Percentiles rank a stretch among this genome's conserved stretches.
phyloP scores from a whole-genome alignment of 805 yeast genomes.

The Wickerhamomyces hampshirensis region DNA sequence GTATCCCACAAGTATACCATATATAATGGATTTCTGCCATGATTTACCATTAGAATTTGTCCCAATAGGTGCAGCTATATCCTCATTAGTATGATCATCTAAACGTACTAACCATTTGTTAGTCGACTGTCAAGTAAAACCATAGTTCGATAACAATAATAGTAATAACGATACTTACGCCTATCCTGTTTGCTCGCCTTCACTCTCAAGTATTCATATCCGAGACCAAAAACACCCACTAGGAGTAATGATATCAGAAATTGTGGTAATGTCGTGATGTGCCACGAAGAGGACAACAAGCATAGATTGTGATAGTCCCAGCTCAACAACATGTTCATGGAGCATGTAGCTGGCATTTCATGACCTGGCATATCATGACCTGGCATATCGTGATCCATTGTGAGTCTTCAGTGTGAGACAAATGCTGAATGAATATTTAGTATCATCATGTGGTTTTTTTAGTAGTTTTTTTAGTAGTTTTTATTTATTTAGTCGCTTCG shows the following conservation, averaged over 20 bases:
- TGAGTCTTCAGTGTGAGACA: too few species aligned
- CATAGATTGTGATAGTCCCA: conserved; percentile 76
- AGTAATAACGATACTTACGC: too few species aligned
- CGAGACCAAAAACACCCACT: conserved; percentile 43
- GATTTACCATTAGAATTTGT: neutral
- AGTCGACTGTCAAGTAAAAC: conserved; percentile 1
- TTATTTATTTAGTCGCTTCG: too few species aligned
- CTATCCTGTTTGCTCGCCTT: conserved; percentile 14
- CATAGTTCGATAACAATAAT: neutral
- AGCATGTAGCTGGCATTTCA: conserved; percentile 33
- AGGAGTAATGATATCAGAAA: conserved; percentile 48
- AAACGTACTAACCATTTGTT: conserved; percentile 4
- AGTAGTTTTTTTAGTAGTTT: too few species aligned
- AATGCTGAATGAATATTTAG: too few species aligned
- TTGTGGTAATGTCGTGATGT: conserved; percentile 46
- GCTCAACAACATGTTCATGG: conserved; percentile 73
- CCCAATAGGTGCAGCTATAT: conserved; percentile 2
- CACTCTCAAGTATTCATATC: conserved; percentile 56
- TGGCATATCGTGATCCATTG: conserved; percentile 23
- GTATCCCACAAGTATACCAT: conserved; percentile 64
- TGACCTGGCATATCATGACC: conserved; percentile 22
- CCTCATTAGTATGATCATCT: conserved; percentile 4
- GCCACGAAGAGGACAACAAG: conserved; percentile 79
- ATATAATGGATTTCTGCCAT: conserved; percentile 38
- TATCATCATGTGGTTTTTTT: too few species aligned